Evolutionary conservation across 2,329 filamentous ascomycete species (phyloP), one percentile per base, ranked within the genome.

Genomic region (Tolypocladium ophioglossoides): DNA sequence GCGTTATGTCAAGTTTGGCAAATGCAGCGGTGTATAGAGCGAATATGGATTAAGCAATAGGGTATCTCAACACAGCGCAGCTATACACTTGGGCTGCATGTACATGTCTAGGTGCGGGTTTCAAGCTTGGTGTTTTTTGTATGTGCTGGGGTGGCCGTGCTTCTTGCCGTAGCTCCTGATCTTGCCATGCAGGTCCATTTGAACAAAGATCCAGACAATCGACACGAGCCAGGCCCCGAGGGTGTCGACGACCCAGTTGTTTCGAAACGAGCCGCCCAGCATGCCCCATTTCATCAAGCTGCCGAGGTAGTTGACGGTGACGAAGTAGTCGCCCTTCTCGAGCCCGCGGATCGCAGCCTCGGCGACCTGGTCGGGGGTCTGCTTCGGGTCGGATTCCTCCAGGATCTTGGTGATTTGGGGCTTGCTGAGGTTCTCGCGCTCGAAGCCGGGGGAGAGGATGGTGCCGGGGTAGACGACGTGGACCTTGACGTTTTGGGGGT

Each of bases 401-500:
- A 97, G 72, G 52, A 85, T 77, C 60, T 83, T 79, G 3, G 91
- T 96, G 51, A 96, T 78, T 6, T 78, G 82, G 9, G 91, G 92
- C 71, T 97, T 97, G 32, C 80, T 80, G 62, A 74, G 70, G 64
- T 95, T 85, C 72, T 97, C 92, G 20, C 80, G 76, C 56, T 85
- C 85, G 52, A 86, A 79, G 0, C 91, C 91, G 0, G 89, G 85
- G 7, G 81, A 85, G 16, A 83, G 76, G 59, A 99, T 97, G 3
- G 87, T 89, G 52, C 87, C 92, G 0, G 94, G 94, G 63, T 85
- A 88, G 14, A 97, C 82, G 44, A 89, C 80, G 64, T 95, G 89
- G 22, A 96, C 77, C 62, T 87, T 83, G 53, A 97, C 85, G 46
- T 86, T 81, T 52, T 86, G 86, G 47, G 91, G 91, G 74, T 97